Percentiles rank a stretch among this genome's conserved stretches.
Evolutionary conservation across 345 rosid species (phyloP).

Genomic region (Fremontodendron californicum): DNA sequence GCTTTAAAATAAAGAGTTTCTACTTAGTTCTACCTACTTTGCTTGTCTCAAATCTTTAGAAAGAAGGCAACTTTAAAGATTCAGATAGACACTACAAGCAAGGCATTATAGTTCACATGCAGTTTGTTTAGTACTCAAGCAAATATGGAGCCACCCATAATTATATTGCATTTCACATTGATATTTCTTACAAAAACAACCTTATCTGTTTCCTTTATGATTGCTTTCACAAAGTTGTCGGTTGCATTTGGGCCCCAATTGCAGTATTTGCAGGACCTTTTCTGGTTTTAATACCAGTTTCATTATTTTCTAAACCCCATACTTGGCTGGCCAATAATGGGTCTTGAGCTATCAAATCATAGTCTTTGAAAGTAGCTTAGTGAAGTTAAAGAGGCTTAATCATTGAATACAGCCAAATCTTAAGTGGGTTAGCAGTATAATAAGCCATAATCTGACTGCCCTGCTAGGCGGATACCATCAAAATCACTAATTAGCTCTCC

Average conservation of each 20-base stretch:
- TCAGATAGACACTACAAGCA: not conserved
- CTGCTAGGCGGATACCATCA: not conserved
- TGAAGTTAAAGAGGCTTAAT: not conserved
- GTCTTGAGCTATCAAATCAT: not conserved
- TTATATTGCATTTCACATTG: not conserved
- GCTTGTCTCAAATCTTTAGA: not conserved
- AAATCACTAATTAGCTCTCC: not conserved
- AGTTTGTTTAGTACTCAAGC: not conserved
- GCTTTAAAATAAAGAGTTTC: not conserved
- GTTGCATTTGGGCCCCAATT: not conserved
- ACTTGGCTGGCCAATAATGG: not conserved
- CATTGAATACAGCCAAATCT: not conserved
- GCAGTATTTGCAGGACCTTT: not conserved
- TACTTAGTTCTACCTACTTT: constrained; percentile 9
- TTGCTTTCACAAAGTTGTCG: not conserved
- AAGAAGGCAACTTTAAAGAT: constrained; percentile 15
- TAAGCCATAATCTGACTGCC: not conserved
- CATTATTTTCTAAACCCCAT: too few species aligned
- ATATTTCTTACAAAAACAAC: not conserved
- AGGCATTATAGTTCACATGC: not conserved
- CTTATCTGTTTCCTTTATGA: not conserved
- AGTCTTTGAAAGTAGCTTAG: too few species aligned
- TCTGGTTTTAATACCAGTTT: not conserved
- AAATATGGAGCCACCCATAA: not conserved
- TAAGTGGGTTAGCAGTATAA: not conserved